Evolutionary conservation across 148 eudicot genomes (phyloP).

Genomic region (Rhododendron ovatum): DNA sequence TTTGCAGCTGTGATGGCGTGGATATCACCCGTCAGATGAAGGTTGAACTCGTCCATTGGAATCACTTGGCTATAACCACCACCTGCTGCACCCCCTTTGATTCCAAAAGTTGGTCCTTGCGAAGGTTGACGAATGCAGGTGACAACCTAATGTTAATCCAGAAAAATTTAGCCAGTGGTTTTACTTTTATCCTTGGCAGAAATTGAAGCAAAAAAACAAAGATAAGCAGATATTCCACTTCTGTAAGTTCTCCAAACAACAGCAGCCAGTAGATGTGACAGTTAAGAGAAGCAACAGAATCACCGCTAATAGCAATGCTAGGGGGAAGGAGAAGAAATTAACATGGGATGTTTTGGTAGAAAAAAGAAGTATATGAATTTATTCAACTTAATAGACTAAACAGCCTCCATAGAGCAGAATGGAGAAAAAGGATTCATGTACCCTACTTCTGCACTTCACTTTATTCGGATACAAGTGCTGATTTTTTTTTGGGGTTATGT

Average conservation of each 20-base stretch:
- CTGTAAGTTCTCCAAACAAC: background rate
- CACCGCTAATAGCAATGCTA: background rate
- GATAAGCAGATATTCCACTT: background rate
- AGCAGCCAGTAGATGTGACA: background rate
- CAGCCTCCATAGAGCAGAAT: background rate
- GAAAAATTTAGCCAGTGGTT: conserved; percentile 6
- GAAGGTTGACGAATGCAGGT: conserved; percentile 98
- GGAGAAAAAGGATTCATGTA: background rate
- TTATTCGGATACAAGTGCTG: background rate
- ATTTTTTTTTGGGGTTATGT: background rate
- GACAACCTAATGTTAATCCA: conserved; percentile 52
- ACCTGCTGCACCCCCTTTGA: conserved; percentile 99
- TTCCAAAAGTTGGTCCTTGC: conserved; percentile 99
- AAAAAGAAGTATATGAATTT: background rate
- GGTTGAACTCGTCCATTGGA: conserved; percentile 99
- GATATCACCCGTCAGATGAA: conserved; percentile 94
- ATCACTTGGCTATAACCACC: conserved; percentile 99
- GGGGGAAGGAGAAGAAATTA: background rate
- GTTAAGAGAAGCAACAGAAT: background rate
- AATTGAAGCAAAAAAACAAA: background rate
- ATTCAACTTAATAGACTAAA: background rate
- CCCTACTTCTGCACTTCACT: background rate
- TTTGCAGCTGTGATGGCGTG: conserved; percentile 99
- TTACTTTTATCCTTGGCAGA: background rate
- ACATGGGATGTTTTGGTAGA: background rate